Percentiles rank a stretch among this genome's conserved stretches.
Evolutionary conservation across 768 basidiomycete genomes (phyloP).

Genomic region (Pulveroboletus sp.): DNA sequence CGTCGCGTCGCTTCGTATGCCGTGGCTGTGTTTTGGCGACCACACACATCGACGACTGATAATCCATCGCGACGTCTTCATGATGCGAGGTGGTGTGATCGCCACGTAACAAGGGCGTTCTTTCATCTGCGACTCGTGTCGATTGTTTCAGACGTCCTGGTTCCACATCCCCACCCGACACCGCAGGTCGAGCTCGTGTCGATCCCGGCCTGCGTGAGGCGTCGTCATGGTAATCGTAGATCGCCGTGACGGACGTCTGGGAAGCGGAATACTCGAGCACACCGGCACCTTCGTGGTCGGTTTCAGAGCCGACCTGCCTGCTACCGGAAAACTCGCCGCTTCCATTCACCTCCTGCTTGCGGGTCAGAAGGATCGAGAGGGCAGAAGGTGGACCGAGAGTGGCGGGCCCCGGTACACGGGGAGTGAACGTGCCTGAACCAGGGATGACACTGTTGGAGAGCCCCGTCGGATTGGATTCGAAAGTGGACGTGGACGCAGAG

Average conservation of each 20-base stretch:
- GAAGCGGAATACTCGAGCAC: constrained; percentile 8
- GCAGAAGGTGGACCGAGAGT: constrained; percentile 27
- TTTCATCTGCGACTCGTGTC: constrained; percentile 12
- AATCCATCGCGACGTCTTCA: constrained; percentile 1
- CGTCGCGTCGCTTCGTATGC: constrained; percentile 4
- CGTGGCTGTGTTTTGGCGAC: constrained; percentile 5
- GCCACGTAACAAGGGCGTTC: constrained; percentile 14
- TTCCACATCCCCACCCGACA: not conserved
- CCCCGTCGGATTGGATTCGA: constrained; percentile 17
- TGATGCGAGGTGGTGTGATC: constrained; percentile 6
- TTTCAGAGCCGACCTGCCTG: not conserved
- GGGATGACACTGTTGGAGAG: constrained; percentile 2
- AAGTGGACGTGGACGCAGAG: constrained; percentile 27
- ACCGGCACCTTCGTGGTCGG: not conserved
- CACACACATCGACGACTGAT: not conserved
- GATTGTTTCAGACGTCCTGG: not conserved
- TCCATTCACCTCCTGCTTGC: constrained; percentile 7
- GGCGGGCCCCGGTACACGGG: constrained; percentile 21
- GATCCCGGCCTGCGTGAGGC: not conserved
- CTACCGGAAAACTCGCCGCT: not conserved
- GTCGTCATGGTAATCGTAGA: constrained; percentile 11
- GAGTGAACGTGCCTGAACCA: constrained; percentile 16
- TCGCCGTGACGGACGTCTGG: constrained; percentile 17
- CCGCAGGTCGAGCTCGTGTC: not conserved
- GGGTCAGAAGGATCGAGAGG: constrained; percentile 35